phyloP scores from a whole-genome alignment of 345 rosid genomes.

The rapeseed (Brassica napus) region DNA sequence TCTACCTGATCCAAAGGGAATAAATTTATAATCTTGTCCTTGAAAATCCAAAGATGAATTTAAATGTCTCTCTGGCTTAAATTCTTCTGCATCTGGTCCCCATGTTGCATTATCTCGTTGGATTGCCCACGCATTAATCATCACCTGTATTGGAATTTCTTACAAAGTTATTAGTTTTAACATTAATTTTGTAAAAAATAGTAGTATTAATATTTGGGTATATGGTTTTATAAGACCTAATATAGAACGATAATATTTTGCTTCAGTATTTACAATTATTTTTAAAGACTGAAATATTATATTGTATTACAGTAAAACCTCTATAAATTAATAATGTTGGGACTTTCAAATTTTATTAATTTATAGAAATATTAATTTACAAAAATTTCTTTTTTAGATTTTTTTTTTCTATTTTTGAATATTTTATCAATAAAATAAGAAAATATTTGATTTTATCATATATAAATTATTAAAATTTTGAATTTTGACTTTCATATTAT shows the following conservation, averaged over 20 bases:
- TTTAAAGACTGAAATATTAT: not conserved
- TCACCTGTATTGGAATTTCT: not conserved
- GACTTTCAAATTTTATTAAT: too few species aligned
- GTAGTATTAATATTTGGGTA: too few species aligned
- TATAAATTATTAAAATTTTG: too few species aligned
- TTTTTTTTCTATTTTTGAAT: too few species aligned
- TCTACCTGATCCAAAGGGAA: constrained; percentile 1
- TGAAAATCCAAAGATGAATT: not conserved
- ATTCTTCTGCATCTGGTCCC: not conserved
- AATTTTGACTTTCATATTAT: too few species aligned
- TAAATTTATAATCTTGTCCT: not conserved
- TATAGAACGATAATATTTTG: not conserved
- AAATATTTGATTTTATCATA: too few species aligned
- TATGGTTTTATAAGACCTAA: not conserved
- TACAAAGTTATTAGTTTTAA: not conserved
- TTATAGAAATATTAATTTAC: too few species aligned
- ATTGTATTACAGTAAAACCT: not conserved
- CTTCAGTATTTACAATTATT: not conserved
- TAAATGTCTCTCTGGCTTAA: constrained; percentile 4
- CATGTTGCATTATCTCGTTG: not conserved
- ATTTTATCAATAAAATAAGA: too few species aligned
- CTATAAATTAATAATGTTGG: too few species aligned
- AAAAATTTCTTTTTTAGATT: too few species aligned
- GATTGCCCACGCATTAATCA: not conserved
- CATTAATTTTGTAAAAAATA: not conserved